phyloP scores from a whole-genome alignment of 306 rosid species.

The Aeschynomene evenia region DNA sequence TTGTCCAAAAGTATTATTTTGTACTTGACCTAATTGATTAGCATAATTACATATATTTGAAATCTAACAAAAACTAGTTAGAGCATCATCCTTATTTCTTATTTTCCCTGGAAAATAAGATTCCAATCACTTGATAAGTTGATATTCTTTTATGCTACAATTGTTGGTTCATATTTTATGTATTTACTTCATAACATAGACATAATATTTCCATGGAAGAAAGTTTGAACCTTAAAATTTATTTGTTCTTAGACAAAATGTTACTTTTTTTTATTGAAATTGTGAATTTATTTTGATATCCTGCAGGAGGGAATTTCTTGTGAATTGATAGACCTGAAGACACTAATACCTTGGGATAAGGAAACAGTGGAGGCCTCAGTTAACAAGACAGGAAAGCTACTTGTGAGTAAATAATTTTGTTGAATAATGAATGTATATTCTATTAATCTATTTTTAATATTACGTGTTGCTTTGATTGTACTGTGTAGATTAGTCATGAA shows the following conservation, averaged over 20 bases:
- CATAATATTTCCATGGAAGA: neutral
- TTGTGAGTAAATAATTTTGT: slow-evolving; percentile 54
- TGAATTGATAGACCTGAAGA: slow-evolving; percentile 85
- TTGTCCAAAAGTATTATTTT: neutral
- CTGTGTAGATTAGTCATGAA: slow-evolving; percentile 89
- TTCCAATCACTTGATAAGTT: neutral
- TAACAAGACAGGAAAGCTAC: slow-evolving; percentile 87
- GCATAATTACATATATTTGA: neutral
- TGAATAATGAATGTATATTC: slow-evolving; percentile 5
- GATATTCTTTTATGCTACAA: neutral
- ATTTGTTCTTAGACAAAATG: neutral
- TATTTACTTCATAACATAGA: neutral
- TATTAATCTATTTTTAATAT: neutral
- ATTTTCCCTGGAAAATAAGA: neutral
- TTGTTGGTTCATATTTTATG: neutral
- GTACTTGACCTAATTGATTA: neutral
- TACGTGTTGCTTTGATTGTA: slow-evolving; percentile 14
- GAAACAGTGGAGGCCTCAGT: slow-evolving; percentile 92
- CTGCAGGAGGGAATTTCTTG: slow-evolving; percentile 95
- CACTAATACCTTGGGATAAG: slow-evolving; percentile 98
- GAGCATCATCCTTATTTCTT: neutral
- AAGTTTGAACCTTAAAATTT: neutral
- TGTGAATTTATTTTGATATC: slow-evolving; percentile 14
- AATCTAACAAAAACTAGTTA: slow-evolving; percentile 9
- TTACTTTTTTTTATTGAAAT: neutral